phyloP scores from a whole-genome alignment of 805 yeast genomes.

The Pichia membranifaciens region DNA sequence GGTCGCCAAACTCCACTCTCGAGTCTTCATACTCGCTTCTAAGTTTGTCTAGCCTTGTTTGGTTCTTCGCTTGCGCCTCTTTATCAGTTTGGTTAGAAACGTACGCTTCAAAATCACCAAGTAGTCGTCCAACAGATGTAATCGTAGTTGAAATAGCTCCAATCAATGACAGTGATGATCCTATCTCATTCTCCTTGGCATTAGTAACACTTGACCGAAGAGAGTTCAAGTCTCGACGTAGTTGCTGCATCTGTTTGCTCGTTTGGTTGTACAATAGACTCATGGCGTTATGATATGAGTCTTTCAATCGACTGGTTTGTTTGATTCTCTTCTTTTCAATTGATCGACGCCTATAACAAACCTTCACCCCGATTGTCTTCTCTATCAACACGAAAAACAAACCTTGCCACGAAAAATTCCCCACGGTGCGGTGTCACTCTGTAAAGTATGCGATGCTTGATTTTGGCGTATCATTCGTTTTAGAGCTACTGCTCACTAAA shows the following conservation, averaged over 20 bases:
- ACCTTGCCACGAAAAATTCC: no score
- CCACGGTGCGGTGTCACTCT: no score
- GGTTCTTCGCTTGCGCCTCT: conserved; percentile 51
- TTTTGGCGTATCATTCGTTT: no score
- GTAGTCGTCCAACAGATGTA: conserved; percentile 66
- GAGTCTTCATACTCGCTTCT: conserved; percentile 41
- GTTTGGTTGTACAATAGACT: conserved; percentile 89
- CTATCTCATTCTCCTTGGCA: conserved; percentile 27
- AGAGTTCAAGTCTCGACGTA: conserved; percentile 60
- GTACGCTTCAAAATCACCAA: conserved; percentile 39
- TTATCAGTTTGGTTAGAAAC: conserved; percentile 52
- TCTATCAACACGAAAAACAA: neutral
- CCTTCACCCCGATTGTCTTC: no score
- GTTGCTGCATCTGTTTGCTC: conserved; percentile 69
- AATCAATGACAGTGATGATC: conserved; percentile 49
- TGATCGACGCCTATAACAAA: no score
- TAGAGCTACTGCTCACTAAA: neutral
- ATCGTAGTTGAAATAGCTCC: conserved; percentile 75
- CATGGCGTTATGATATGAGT: conserved; percentile 30
- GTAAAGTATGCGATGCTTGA: no score
- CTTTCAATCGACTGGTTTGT: no score
- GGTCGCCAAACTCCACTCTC: conserved; percentile 43
- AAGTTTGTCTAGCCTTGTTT: conserved; percentile 56
- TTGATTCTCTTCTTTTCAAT: neutral
- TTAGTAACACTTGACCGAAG: conserved; percentile 62